phyloP scores from a whole-genome alignment of 1,139 yeast genomes.

The Magnusiomyces tetraspermus region DNA sequence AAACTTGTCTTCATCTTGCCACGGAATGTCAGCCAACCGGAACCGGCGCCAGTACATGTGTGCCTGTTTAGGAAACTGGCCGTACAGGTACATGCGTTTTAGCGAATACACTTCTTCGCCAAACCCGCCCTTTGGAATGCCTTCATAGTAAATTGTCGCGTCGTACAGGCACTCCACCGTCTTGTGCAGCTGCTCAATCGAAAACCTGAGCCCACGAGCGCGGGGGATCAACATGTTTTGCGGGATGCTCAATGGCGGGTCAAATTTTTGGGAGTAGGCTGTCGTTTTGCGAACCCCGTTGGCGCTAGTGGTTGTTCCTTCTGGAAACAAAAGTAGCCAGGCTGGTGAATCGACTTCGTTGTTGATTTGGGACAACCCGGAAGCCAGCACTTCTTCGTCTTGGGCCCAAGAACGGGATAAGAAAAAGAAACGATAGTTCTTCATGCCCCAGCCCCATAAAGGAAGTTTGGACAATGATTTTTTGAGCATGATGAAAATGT shows the following conservation, averaged over 20 bases:
- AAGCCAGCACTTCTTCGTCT: constrained; percentile 54
- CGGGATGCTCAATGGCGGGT: constrained; percentile 34
- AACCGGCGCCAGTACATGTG: constrained; percentile 56
- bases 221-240: constrained; percentile 71
- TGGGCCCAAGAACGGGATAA: constrained; percentile 75
- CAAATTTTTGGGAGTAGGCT: constrained; percentile 45
- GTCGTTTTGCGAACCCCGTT: constrained; percentile 53
- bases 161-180: constrained; percentile 68
- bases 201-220: constrained; percentile 64
- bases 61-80: constrained; percentile 60
- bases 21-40: constrained; percentile 55
- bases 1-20: constrained; percentile 46
- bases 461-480: constrained; percentile 71
- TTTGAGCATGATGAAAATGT: constrained; percentile 64
- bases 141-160: constrained; percentile 73
- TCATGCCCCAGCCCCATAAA: constrained; percentile 81
- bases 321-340: constrained; percentile 74
- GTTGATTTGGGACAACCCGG: constrained; percentile 46
- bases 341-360: constrained; percentile 31
- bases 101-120: constrained; percentile 76
- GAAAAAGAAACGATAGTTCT: constrained; percentile 65
- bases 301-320: constrained; percentile 79
- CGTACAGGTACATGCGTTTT: constrained; percentile 52
- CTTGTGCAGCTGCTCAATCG: constrained; percentile 49
- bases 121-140: constrained; percentile 48